A percentile compares a stretch with the other conserved stretches of the same genome.
These are phyloP conservation scores for Amylostereum chailletii DNA, from an alignment of 1,284 basidiomycete species.

Conservation along the genomic window DNA sequence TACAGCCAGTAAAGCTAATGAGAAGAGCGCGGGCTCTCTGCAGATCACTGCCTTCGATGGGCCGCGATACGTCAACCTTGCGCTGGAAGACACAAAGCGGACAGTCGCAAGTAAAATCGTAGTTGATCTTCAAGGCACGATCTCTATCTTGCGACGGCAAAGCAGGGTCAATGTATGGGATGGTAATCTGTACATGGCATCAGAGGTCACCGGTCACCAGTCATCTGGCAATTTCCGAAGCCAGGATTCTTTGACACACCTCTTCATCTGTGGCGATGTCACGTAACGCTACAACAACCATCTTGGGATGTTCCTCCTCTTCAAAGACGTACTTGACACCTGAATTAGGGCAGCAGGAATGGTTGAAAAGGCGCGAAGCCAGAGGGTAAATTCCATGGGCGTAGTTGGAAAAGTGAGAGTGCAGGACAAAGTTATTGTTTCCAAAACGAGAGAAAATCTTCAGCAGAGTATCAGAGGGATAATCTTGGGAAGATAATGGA, in stretches of 20 bases:
- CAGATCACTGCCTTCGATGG: constrained; percentile 15
- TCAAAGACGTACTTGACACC: constrained; percentile 48
- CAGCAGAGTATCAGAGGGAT: constrained; percentile 16
- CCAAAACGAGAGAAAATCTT: constrained; percentile 50
- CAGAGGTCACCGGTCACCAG: no score
- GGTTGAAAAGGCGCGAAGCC: constrained; percentile 68
- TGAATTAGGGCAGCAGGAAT: constrained; percentile 68
- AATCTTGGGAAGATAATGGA: constrained; percentile 15
- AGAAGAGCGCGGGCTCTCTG: constrained; percentile 29
- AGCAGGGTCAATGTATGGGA: constrained; percentile 71
- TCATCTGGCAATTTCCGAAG: no score
- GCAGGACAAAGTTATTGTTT: constrained; percentile 71
- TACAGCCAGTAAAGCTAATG: constrained; percentile 16
- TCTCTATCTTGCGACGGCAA: constrained; percentile 47
- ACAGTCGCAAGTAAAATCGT: constrained; percentile 63
- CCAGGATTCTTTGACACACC: constrained; percentile 25
- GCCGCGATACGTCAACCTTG: constrained; percentile 25
- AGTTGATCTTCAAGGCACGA: constrained; percentile 47
- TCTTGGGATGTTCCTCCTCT: constrained; percentile 28
- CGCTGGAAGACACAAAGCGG: constrained; percentile 39
- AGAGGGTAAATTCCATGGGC: constrained; percentile 67
- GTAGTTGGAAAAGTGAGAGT: constrained; percentile 56
- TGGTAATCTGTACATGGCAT: constrained; percentile 39
- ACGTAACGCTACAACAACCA: constrained; percentile 56
- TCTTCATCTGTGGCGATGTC: constrained; percentile 51